These are phyloP conservation scores for Datisca glomerata DNA, from an alignment of 306 rosid genomes.

Conservation along the genomic window DNA sequence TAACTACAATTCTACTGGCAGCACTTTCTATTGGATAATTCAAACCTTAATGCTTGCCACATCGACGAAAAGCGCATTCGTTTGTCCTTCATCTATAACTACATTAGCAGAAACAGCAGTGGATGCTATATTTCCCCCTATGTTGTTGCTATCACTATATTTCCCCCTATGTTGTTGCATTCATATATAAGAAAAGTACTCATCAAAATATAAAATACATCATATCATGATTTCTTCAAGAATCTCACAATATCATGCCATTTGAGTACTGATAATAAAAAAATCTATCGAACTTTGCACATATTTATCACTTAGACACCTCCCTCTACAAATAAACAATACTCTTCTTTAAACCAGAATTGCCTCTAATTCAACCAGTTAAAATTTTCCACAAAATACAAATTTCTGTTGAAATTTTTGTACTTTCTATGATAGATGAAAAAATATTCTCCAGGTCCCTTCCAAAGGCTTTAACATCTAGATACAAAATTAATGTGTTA, in stretches of 20 bases:
- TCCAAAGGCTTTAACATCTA: slow-evolving; percentile 64
- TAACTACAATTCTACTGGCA: background rate
- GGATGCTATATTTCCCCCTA: slow-evolving; percentile 37
- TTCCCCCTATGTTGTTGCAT: slow-evolving; percentile 89
- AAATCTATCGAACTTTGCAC: too few relatives aligned
- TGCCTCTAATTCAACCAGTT: too few relatives aligned
- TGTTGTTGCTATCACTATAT: slow-evolving; percentile 64
- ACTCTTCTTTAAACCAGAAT: too few relatives aligned
- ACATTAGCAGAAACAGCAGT: slow-evolving; percentile 80
- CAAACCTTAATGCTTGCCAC: slow-evolving; percentile 41
- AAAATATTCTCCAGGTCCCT: slow-evolving; percentile 72
- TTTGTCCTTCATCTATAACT: slow-evolving; percentile 85
- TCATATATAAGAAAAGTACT: too few relatives aligned
- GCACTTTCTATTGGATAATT: too few relatives aligned
- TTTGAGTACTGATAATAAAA: too few relatives aligned
- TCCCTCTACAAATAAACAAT: too few relatives aligned
- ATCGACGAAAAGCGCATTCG: slow-evolving; percentile 93
- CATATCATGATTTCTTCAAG: too few relatives aligned
- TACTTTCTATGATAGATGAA: slow-evolving; percentile 71
- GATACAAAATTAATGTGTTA: too few relatives aligned
- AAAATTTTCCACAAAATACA: too few relatives aligned
- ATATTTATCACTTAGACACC: too few relatives aligned
- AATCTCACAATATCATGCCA: too few relatives aligned
- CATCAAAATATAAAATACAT: background rate
- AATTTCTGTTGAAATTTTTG: background rate